A percentile compares a stretch with the other conserved stretches of the same genome.
Evolutionary conservation across 192 early-diverging fungal genomes (phyloP).

Genomic region (Coemansia asiatica): DNA sequence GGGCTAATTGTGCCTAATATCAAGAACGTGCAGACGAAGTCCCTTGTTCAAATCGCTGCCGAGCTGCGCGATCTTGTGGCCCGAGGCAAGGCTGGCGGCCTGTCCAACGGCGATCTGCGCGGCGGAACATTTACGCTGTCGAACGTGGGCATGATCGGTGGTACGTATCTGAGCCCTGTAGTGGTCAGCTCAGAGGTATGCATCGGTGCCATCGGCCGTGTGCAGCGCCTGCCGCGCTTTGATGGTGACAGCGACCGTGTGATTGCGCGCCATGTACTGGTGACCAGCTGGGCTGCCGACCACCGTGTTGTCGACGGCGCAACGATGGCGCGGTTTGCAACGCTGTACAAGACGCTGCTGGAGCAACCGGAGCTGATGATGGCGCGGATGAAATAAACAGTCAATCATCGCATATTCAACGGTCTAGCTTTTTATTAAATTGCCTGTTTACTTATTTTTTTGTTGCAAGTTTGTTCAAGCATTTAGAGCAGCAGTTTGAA

Average conservation of each 20-base stretch:
- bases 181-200: constrained; percentile 84
- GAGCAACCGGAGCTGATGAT: constrained; percentile 83
- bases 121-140: constrained; percentile 91
- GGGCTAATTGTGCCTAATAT: constrained; percentile 93
- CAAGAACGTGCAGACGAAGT: constrained; percentile 84
- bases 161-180: constrained; percentile 85
- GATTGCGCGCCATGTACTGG: constrained; percentile 71
- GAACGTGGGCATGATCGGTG: constrained; percentile 94
- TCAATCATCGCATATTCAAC: no score
- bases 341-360: constrained; percentile 79
- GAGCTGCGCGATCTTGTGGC: constrained; percentile 77
- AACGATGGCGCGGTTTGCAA: constrained; percentile 89
- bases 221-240: constrained; percentile 80
- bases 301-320: constrained; percentile 96
- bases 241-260: constrained; percentile 64
- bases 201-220: constrained; percentile 87
- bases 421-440: no score
- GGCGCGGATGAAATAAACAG: constrained; percentile 38
- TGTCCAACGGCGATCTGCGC: constrained; percentile 68
- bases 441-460: no score
- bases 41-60: constrained; percentile 84
- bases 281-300: constrained; percentile 91
- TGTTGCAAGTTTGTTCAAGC: no score
- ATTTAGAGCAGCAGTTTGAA: no score
- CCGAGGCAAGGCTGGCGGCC: constrained; percentile 60